Conservation (phyloP, 1,284 basidiomycete genomes). For the Bondarzewia mesenterica region DNA sequence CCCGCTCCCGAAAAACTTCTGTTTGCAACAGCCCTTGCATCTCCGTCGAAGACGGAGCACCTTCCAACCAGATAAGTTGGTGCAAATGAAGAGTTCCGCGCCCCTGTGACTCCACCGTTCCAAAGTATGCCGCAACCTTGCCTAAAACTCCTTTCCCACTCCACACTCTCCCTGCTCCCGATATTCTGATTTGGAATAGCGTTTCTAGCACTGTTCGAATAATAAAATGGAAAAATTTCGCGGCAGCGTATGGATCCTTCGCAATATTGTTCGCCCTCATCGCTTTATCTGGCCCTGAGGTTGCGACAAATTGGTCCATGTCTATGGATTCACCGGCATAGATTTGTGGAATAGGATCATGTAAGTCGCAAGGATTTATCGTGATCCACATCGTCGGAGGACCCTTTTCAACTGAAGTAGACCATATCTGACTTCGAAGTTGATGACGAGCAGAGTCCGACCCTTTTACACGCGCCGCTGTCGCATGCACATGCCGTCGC, state of each 20-base stretch:
- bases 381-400: slow-evolving; percentile 16
- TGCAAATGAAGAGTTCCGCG: slow-evolving; percentile 22
- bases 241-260: slow-evolving; percentile 29
- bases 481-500: slow-evolving; percentile 8
- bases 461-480: slow-evolving; percentile 8
- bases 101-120: slow-evolving; percentile 22
- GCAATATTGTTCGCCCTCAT: slow-evolving; percentile 25
- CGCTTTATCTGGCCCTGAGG: slow-evolving; percentile 19
- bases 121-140: slow-evolving; percentile 19
- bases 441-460: slow-evolving; percentile 7
- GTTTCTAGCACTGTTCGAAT: slow-evolving; percentile 23
- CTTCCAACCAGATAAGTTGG: slow-evolving; percentile 16
- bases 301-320: slow-evolving; percentile 23
- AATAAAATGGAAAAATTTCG: slow-evolving; percentile 31
- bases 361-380: slow-evolving; percentile 22
- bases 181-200: slow-evolving; percentile 25
- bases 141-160: slow-evolving; percentile 17
- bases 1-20: neutral
- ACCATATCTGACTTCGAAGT: slow-evolving; percentile 12
- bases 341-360: slow-evolving; percentile 27
- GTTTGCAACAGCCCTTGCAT: neutral
- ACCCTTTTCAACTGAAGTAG: slow-evolving; percentile 4
- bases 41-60: neutral
- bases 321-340: slow-evolving; percentile 31
- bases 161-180: slow-evolving; percentile 7